These are phyloP conservation scores for Colletotrichum cereale DNA, from an alignment of 2,329 filamentous ascomycete genomes.

Conservation along the genomic window DNA sequence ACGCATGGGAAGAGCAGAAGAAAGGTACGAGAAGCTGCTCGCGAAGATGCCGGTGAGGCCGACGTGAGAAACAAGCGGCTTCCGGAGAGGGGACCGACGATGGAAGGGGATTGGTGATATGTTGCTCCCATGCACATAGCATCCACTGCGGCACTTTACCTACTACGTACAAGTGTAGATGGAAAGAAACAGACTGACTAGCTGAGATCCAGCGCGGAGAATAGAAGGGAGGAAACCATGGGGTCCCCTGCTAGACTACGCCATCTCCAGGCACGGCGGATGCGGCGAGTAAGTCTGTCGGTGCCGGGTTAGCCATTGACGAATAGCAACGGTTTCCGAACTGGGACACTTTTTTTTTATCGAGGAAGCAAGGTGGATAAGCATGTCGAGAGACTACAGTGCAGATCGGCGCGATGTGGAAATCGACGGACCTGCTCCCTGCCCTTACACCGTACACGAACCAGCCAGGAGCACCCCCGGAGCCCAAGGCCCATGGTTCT, in stretches of 20 bases:
- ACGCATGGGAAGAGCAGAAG: conserved; percentile 7
- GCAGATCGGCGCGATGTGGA: conserved; percentile 20
- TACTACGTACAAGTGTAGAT: no score
- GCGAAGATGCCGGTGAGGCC: neutral
- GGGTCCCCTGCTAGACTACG: conserved; percentile 19
- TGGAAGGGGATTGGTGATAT: conserved; percentile 4
- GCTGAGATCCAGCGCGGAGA: conserved; percentile 19
- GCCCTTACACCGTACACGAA: neutral
- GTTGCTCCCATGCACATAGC: conserved; percentile 9
- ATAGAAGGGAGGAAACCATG: conserved; percentile 13
- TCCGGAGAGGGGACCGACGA: neutral
- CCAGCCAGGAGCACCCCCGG: neutral
- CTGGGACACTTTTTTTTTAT: neutral
- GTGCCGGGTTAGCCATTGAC: conserved; percentile 7
- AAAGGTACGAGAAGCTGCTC: conserved; percentile 19
- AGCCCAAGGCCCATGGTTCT: neutral
- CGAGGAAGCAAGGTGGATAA: conserved; percentile 16
- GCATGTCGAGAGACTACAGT: conserved; percentile 2
- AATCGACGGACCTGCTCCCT: conserved; percentile 7
- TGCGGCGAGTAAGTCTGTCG: neutral
- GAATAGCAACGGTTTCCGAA: conserved; percentile 8
- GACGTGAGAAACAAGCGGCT: neutral
- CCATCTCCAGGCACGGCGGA: conserved; percentile 10
- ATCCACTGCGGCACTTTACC: conserved; percentile 21
- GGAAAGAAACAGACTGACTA: conserved; percentile 6